Evolutionary conservation across 1,284 basidiomycete genomes (phyloP).

Genomic region (Malassezia sympodialis): DNA sequence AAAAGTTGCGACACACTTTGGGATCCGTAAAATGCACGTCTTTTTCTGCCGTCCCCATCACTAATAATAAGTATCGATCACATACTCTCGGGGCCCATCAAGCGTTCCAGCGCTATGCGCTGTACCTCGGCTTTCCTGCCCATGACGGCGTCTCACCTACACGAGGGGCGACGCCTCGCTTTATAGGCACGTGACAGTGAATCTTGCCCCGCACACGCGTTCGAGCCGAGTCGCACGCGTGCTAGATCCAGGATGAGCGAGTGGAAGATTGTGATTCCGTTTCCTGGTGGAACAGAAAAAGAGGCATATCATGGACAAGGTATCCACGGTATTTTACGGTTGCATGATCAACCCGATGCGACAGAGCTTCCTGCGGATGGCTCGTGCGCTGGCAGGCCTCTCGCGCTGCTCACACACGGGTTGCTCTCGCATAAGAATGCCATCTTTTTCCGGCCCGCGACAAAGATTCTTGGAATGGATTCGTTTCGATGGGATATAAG

Average conservation of each 20-base stretch:
- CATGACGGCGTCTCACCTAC: conserved; percentile 21
- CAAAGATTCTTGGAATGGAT: conserved; percentile 7
- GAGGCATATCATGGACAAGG: background rate
- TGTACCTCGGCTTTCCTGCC: conserved; percentile 62
- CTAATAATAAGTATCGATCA: conserved; percentile 14
- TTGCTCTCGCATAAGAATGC: conserved; percentile 14
- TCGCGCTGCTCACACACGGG: conserved; percentile 15
- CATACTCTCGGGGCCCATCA: conserved; percentile 46
- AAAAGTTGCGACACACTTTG: conserved; percentile 97
- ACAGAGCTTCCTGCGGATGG: background rate
- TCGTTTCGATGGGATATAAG: conserved; percentile 13
- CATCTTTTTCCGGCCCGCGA: conserved; percentile 8
- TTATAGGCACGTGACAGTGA: conserved; percentile 4
- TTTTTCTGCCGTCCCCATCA: conserved; percentile 40
- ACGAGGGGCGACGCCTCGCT: background rate
- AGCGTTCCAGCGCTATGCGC: conserved; percentile 71
- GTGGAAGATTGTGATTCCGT: conserved; percentile 7
- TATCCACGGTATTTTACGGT: conserved; percentile 1
- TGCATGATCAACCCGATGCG: background rate
- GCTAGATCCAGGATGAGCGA: background rate
- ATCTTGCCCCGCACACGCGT: background rate
- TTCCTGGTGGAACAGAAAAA: background rate
- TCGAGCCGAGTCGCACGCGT: background rate
- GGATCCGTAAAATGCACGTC: conserved; percentile 87
- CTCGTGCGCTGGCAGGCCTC: background rate